Base-by-base conservation (phyloP, 2,329 filamentous ascomycete species). In the Beauveria scarabaeidicola region DNA sequence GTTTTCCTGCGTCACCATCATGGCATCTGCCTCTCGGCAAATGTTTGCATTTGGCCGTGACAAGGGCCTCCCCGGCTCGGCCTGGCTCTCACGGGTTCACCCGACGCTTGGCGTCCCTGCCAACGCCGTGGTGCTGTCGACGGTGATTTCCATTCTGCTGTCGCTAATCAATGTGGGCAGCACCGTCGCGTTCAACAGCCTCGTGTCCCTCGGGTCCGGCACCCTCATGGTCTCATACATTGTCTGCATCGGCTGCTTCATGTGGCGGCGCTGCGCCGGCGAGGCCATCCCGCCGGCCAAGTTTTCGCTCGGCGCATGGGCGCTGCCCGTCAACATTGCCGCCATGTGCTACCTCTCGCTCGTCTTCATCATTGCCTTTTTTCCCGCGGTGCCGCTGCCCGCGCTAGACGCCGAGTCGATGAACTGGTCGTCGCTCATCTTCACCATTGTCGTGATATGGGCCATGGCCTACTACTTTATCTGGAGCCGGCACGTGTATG, bases 51-150 rank as follows among this genome's bases (percentile, higher is more conserved):
- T 69, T 61, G 64, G 64, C 3, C 67, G 73, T 15, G 73, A 74
- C 62, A 66, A 70, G n/a, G 86, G 85, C 17, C 77, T 88, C 69
- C 69, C 25, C 0, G 77, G 76, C 54, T 83, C 82, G 9, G 71
- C 68, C 2, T 71, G 82, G 64, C 85, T 87, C 61, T 78, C 82
- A 36, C 76, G 74, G 55, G 79, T 88, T 2, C 81, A 88, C 67
- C 74, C 77, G 0, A 75, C 69, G 23, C 76, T 87, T 1, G 78
- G 80, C 1, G 78, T 87, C 2, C 86, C 86, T 1, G 70, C 88
- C 23, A 86, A 88, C 65, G 78, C 85, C 0, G 72, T 89, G 7
- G 73, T 58, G 1, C 7, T 57, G 21, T 78, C 77, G n/a, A 79
- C 75, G 44, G 69, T 72, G 3, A 73, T 75, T 25, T 78, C 78